phyloP scores from a whole-genome alignment of 2,329 filamentous ascomycete genomes.

The Thielaviopsis musarum region DNA sequence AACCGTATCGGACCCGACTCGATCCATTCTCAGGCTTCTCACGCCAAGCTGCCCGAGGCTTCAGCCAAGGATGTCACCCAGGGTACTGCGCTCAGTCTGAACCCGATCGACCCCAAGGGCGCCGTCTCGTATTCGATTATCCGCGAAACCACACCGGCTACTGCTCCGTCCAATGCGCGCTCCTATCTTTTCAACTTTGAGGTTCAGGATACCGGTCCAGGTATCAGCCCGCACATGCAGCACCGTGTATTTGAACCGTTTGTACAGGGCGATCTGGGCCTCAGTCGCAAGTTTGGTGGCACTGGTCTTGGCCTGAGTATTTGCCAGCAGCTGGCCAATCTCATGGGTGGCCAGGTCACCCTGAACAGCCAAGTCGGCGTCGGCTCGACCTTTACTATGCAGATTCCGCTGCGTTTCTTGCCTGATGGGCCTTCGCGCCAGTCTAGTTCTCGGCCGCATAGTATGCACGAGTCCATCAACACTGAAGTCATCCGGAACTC shows the following conservation, averaged over 20 bases:
- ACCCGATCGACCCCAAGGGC: constrained; percentile 41
- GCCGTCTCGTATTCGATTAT: constrained; percentile 27
- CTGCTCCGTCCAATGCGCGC: constrained; percentile 43
- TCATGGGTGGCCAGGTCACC: constrained; percentile 67
- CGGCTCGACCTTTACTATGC: constrained; percentile 69
- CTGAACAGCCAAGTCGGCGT: constrained; percentile 55
- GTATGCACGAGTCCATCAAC: constrained; percentile 23
- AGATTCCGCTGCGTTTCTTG: constrained; percentile 63
- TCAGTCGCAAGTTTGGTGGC: constrained; percentile 81
- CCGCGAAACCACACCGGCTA: constrained; percentile 39
- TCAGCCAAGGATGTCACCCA: constrained; percentile 17
- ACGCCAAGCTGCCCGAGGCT: constrained; percentile 15
- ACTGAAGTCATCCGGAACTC: constrained; percentile 13
- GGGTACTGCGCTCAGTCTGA: constrained; percentile 42
- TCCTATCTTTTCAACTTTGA: constrained; percentile 72
- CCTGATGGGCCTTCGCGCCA: constrained; percentile 44
- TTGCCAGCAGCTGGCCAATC: constrained; percentile 64
- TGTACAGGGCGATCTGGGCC: constrained; percentile 74
- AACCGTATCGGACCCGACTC: constrained; percentile 32
- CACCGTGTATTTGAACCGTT: constrained; percentile 85
- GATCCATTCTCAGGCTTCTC: constrained; percentile 33
- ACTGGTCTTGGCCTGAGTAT: constrained; percentile 81
- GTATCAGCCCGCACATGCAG: constrained; percentile 63
- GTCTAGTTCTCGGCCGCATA: constrained; percentile 30
- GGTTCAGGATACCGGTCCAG: constrained; percentile 74